Evolutionary conservation across 2,329 filamentous ascomycete genomes (phyloP).

Genomic region (Ceratocystis cacaofunesta): DNA sequence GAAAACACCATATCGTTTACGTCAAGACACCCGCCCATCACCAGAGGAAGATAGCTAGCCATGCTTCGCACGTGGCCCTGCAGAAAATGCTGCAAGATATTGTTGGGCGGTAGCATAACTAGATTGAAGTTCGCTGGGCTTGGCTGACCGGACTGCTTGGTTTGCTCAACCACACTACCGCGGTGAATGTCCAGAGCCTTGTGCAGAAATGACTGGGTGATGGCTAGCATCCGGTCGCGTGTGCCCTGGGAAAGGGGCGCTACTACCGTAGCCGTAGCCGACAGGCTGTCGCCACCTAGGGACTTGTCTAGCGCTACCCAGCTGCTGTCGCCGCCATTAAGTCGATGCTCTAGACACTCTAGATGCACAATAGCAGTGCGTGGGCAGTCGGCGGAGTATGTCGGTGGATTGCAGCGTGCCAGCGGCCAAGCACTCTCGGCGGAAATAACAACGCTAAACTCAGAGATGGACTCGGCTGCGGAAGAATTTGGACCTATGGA

Average conservation of each 20-base stretch:
- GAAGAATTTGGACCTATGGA: neutral
- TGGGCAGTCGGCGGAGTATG: conserved; percentile 32
- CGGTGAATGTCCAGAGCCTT: conserved; percentile 56
- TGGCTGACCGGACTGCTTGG: conserved; percentile 27
- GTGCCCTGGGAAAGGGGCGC: conserved; percentile 35
- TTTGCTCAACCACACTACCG: conserved; percentile 21
- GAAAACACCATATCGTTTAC: conserved; percentile 53
- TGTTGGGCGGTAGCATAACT: conserved; percentile 48
- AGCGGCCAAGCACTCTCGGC: conserved; percentile 38
- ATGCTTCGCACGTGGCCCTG: conserved; percentile 51
- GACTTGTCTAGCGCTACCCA: conserved; percentile 33
- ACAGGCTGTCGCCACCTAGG: conserved; percentile 22
- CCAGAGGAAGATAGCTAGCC: conserved; percentile 50
- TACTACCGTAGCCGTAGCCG: conserved; percentile 23
- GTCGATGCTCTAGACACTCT: conserved; percentile 36
- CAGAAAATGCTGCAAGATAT: conserved; percentile 53
- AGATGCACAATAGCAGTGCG: conserved; percentile 37
- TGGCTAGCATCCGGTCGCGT: conserved; percentile 55
- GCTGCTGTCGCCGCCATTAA: conserved; percentile 30
- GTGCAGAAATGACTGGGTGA: conserved; percentile 54
- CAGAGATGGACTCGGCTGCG: conserved; percentile 21
- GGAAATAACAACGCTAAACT: conserved; percentile 33
- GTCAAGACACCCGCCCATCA: conserved; percentile 44
- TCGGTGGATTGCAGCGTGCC: conserved; percentile 34
- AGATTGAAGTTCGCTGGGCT: conserved; percentile 43